These are phyloP conservation scores for Groenewaldozyma tartarivorans DNA, from an alignment of 805 yeast genomes.

Conservation along the genomic window DNA sequence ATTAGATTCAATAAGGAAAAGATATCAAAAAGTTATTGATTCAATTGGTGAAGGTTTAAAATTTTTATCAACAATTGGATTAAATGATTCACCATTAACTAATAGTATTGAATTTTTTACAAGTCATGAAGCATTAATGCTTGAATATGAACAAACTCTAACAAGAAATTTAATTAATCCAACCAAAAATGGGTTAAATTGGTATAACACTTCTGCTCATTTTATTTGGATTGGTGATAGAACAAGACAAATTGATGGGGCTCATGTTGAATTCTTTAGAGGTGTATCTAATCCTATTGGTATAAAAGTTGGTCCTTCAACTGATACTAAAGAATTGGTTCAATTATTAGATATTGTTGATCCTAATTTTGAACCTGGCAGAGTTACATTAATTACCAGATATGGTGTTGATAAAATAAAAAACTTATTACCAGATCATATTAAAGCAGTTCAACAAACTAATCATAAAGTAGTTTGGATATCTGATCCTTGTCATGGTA, in stretches of 20 bases:
- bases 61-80: constrained; percentile 34
- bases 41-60: constrained; percentile 29
- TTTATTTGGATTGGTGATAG: constrained; percentile 38
- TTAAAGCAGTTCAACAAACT: constrained; percentile 29
- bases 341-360: constrained; percentile 31
- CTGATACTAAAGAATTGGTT: constrained; percentile 30
- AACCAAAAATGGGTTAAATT: constrained; percentile 13
- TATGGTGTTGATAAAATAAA: constrained; percentile 31
- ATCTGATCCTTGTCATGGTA: constrained; percentile 37
- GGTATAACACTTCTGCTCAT: constrained; percentile 35
- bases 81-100: constrained; percentile 19
- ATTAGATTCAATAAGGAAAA: constrained; percentile 26
- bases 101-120: constrained; percentile 31
- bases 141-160: constrained; percentile 33
- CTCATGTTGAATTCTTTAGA: constrained; percentile 37
- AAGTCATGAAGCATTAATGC: constrained; percentile 33
- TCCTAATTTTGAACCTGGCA: constrained; percentile 29
- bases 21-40: constrained; percentile 31
- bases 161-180: constrained; percentile 26
- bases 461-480: constrained; percentile 36
- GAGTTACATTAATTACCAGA: constrained; percentile 34
- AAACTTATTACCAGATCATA: constrained; percentile 30
- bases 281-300: constrained; percentile 36
- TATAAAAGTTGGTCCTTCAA: constrained; percentile 36
- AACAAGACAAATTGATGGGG: constrained; percentile 35